Evolutionary conservation across 306 rosid species (phyloP).

Genomic region (Pyrus communis): DNA sequence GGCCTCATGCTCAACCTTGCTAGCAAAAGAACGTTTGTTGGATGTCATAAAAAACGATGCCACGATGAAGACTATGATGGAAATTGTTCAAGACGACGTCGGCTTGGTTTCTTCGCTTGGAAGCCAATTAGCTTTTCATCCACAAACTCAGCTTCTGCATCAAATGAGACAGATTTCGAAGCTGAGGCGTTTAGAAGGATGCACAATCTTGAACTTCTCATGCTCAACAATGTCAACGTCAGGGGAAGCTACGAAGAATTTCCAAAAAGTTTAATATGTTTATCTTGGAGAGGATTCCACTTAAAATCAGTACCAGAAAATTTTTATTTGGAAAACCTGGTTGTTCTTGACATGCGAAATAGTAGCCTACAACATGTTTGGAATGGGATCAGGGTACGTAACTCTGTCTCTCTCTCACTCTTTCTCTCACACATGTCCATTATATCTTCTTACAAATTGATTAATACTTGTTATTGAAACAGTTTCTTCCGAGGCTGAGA

Average conservation of each 20-base stretch:
- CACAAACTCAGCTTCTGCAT: neutral
- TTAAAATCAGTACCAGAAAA: neutral
- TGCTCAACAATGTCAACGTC: neutral
- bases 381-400: neutral
- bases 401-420: neutral
- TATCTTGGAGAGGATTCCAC: constrained; percentile 4
- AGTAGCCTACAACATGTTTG: constrained; percentile 3
- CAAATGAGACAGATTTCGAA: neutral
- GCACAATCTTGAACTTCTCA: neutral
- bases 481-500: neutral
- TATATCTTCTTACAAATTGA: neutral
- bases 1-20: neutral
- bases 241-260: neutral
- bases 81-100: neutral
- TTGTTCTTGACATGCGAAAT: constrained; percentile 3
- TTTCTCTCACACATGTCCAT: neutral
- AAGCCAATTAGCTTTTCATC: neutral
- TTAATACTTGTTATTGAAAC: neutral
- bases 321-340: neutral
- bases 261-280: neutral
- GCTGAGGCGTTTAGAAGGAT: neutral
- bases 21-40: neutral
- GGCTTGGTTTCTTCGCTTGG: neutral
- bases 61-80: neutral
- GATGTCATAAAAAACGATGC: neutral